Conservation (phyloP, 1,284 basidiomycete species). For the Ceratobasidium sp. region DNA sequence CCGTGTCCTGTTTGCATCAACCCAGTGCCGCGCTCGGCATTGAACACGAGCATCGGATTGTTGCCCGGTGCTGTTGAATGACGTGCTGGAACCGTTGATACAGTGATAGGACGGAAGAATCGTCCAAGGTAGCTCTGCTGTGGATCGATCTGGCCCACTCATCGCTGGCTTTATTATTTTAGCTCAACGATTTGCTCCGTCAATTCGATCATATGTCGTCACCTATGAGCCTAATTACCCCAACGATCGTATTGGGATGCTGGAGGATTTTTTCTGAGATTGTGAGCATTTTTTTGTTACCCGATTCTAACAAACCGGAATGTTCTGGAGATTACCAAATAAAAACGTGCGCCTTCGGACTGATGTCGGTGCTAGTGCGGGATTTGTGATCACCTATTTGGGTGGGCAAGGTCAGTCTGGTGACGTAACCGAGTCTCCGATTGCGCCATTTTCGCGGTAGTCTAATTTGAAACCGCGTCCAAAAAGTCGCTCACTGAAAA, state of each 20-base stretch:
- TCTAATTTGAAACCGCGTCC: not conserved
- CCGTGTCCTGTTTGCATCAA: not conserved
- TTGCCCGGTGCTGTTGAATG: not conserved
- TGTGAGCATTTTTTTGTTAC: too few relatives aligned
- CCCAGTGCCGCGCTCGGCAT: not conserved
- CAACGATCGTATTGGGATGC: too few relatives aligned
- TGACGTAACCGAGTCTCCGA: constrained; percentile 29
- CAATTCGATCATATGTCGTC: not conserved
- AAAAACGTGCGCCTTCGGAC: not conserved
- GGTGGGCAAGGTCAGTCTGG: not conserved
- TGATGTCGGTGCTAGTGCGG: not conserved
- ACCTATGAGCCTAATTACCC: not conserved
- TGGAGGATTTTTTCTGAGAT: too few relatives aligned
- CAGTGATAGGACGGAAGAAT: not conserved
- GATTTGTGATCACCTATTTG: constrained; percentile 1
- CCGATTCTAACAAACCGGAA: not conserved
- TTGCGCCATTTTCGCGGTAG: constrained; percentile 32
- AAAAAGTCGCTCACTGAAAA: not conserved
- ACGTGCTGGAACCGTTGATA: not conserved
- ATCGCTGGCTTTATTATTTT: not conserved
- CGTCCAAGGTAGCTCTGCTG: not conserved
- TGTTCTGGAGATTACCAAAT: not conserved
- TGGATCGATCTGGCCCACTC: not conserved
- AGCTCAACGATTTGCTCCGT: not conserved
- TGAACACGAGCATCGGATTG: not conserved